A percentile compares a stretch with the other conserved stretches of the same genome.
These are phyloP conservation scores for Acacia concinna DNA, from an alignment of 331 rosid species.

Conservation along the genomic window DNA sequence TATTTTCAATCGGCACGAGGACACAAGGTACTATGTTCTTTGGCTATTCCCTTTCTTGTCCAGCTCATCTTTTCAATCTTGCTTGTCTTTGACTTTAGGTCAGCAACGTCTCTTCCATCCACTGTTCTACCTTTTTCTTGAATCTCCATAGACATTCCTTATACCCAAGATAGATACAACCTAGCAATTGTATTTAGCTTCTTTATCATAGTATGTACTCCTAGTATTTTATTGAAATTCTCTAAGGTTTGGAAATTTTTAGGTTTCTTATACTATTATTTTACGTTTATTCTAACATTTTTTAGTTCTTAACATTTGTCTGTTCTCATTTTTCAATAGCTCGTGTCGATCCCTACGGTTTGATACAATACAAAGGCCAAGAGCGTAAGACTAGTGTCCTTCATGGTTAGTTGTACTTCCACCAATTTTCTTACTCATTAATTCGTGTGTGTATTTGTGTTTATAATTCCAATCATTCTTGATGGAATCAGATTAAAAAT, in stretches of 20 bases:
- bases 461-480: neutral
- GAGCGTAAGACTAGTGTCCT: slow-evolving; percentile 74
- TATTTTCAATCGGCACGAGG: neutral
- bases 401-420: slow-evolving; percentile 42
- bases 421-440: neutral
- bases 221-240: neutral
- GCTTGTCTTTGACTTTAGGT: neutral
- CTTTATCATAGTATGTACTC: neutral
- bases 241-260: neutral
- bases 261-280: neutral
- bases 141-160: neutral
- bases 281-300: neutral
- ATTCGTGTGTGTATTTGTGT: neutral
- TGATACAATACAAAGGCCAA: slow-evolving; percentile 77
- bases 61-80: neutral
- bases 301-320: neutral
- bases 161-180: neutral
- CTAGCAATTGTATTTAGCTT: neutral
- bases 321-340: slow-evolving; percentile 47
- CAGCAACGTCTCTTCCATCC: neutral
- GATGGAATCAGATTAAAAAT: neutral
- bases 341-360: slow-evolving; percentile 76
- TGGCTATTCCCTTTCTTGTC: neutral
- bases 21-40: neutral
- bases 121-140: neutral